Evolutionary conservation across 2,329 filamentous ascomycete genomes (phyloP).

Genomic region (Westerdykella ornata): DNA sequence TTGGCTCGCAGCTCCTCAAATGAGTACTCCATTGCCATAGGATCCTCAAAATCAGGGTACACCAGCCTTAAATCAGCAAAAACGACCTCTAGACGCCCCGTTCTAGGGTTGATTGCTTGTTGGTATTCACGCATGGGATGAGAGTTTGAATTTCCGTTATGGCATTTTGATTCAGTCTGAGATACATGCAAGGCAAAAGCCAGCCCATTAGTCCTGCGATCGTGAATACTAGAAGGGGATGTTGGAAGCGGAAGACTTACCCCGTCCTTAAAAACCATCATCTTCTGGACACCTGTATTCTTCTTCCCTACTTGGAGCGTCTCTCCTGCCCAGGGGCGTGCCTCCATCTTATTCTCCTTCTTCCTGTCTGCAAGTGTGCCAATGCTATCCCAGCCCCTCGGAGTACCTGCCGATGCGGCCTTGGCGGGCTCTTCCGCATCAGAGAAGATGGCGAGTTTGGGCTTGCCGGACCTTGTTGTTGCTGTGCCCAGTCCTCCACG

Average conservation of each 20-base stretch:
- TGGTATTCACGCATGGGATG: conserved; percentile 68
- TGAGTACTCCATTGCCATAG: conserved; percentile 64
- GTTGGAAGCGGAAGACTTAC: conserved; percentile 55
- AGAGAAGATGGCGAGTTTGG: conserved; percentile 87
- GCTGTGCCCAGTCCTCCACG: conserved; percentile 40
- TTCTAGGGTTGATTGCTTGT: conserved; percentile 74
- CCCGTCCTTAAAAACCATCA: conserved; percentile 91
- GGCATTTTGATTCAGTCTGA: conserved; percentile 41
- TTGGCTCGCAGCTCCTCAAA: conserved; percentile 87
- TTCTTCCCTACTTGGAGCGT: conserved; percentile 82
- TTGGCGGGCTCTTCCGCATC: conserved; percentile 57
- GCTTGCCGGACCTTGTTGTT: conserved; percentile 58
- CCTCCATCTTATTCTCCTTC: conserved; percentile 85
- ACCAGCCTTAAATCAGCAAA: conserved; percentile 80
- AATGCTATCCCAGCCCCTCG: conserved; percentile 87
- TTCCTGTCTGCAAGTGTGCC: conserved; percentile 78
- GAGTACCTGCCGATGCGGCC: conserved; percentile 50
- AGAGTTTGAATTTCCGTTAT: conserved; percentile 40
- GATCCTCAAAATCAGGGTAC: conserved; percentile 69
- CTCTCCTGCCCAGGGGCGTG: conserved; percentile 87
- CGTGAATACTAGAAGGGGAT: conserved; percentile 39
- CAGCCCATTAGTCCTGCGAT: conserved; percentile 78
- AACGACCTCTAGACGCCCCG: conserved; percentile 75
- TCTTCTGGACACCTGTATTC: conserved; percentile 68
- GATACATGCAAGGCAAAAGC: conserved; percentile 47